phyloP scores from a whole-genome alignment of 1,139 yeast genomes.

The Nakaseomyces uthaithaninus region DNA sequence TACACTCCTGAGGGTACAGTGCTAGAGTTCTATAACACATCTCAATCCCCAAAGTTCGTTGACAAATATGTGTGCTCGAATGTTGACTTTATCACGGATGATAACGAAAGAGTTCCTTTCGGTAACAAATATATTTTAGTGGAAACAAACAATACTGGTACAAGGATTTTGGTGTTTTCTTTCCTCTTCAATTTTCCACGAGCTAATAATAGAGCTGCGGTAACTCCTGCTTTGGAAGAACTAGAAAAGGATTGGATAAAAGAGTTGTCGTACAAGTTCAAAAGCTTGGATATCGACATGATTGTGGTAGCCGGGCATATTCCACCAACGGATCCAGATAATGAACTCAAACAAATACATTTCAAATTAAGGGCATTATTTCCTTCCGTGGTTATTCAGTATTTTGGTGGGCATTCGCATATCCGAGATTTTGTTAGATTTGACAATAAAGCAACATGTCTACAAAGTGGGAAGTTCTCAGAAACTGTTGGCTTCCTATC shows the following conservation, averaged over 20 bases:
- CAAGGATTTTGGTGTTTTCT: conserved; percentile 60
- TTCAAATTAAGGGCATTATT: conserved; percentile 45
- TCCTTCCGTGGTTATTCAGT: conserved; percentile 64
- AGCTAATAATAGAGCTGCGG: conserved; percentile 52
- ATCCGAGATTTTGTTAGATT: conserved; percentile 70
- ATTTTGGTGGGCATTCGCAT: conserved; percentile 93
- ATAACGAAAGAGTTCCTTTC: conserved; percentile 52
- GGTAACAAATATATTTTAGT: conserved; percentile 63
- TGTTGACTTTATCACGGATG: conserved; percentile 53
- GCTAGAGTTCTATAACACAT: conserved; percentile 57
- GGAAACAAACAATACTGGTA: conserved; percentile 46
- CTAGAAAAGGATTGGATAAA: conserved; percentile 53
- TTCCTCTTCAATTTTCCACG: conserved; percentile 72
- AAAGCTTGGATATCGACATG: conserved; percentile 49
- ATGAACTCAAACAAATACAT: conserved; percentile 43
- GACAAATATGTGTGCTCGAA: conserved; percentile 71
- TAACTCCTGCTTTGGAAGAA: conserved; percentile 52
- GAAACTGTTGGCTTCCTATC: conserved; percentile 89
- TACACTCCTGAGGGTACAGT: conserved; percentile 60
- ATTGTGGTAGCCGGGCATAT: conserved; percentile 72
- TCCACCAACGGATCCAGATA: conserved; percentile 52
- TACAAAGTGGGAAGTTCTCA: conserved; percentile 87
- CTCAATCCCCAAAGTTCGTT: conserved; percentile 42
- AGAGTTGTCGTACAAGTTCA: conserved; percentile 38
- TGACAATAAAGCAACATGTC: conserved; percentile 61